A percentile compares a stretch with the other conserved stretches of the same genome.
These are phyloP conservation scores for Aquilaria sinensis DNA, from an alignment of 345 rosid genomes.

Conservation along the genomic window DNA sequence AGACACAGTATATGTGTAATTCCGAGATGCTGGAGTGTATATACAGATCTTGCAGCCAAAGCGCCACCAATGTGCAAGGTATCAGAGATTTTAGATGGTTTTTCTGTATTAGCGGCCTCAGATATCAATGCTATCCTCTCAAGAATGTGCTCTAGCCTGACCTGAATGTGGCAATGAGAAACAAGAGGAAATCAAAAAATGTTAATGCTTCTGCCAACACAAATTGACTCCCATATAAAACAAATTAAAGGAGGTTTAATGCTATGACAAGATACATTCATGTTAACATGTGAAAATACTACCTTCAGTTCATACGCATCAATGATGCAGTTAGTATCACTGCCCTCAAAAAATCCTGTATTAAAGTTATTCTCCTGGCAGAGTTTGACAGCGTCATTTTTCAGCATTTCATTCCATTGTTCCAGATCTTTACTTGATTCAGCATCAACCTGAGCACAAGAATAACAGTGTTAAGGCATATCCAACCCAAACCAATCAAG, in stretches of 20 bases:
- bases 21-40: constrained; percentile 75
- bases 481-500: no score
- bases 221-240: constrained; percentile 1
- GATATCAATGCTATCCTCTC: constrained; percentile 93
- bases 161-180: constrained; percentile 35
- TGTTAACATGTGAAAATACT: background rate
- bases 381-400: constrained; percentile 72
- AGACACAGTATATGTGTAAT: constrained; percentile 81
- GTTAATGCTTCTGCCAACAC: background rate
- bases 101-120: constrained; percentile 94
- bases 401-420: constrained; percentile 95
- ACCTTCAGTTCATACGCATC: constrained; percentile 99
- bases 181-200: background rate
- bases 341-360: constrained; percentile 91
- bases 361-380: constrained; percentile 94
- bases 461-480: background rate
- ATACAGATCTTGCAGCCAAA: constrained; percentile 83
- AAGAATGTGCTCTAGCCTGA: constrained; percentile 95
- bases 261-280: no score
- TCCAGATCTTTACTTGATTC: constrained; percentile 91
- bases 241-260: background rate
- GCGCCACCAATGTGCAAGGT: constrained; percentile 86
- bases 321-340: constrained; percentile 65
- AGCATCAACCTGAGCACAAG: constrained; percentile 57
- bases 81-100: constrained; percentile 72